Percentiles rank a stretch among this genome's conserved stretches.
Evolutionary conservation across 345 rosid genomes (phyloP).

Genomic region (Populus ilicifolia): DNA sequence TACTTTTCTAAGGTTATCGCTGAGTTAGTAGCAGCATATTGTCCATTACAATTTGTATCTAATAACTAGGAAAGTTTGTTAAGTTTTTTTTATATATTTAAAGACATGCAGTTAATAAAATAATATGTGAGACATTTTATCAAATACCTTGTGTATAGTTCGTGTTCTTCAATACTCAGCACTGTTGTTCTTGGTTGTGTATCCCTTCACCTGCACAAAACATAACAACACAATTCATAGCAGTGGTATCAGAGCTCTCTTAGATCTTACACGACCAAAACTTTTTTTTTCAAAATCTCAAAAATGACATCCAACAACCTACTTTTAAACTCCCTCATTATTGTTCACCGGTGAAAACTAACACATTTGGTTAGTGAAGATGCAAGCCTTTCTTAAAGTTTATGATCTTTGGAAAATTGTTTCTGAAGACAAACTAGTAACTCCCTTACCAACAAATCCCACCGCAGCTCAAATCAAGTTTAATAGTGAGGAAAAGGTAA

Average conservation of each 20-base stretch:
- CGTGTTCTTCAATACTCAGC: slow-evolving; percentile 19
- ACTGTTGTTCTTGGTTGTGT: no score
- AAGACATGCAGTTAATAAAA: no score
- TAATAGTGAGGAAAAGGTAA: background rate
- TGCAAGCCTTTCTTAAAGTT: background rate
- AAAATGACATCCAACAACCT: background rate
- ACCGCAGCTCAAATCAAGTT: background rate
- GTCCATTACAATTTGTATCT: no score
- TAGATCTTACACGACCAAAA: background rate
- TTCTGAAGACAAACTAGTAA: background rate
- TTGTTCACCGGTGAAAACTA: background rate
- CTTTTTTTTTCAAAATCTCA: no score
- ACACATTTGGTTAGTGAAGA: background rate
- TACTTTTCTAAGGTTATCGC: no score
- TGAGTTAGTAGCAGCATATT: no score
- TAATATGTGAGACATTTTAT: no score
- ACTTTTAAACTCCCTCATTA: background rate
- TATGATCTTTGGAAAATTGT: background rate
- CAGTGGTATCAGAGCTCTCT: background rate
- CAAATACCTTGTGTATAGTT: no score
- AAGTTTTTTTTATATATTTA: no score
- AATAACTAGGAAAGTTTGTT: no score
- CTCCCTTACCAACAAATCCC: background rate
- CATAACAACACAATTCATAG: background rate
- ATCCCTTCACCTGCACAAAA: no score